Conservation (phyloP, 352 stramenopile species). For the Pythium vanterpoolii region DNA sequence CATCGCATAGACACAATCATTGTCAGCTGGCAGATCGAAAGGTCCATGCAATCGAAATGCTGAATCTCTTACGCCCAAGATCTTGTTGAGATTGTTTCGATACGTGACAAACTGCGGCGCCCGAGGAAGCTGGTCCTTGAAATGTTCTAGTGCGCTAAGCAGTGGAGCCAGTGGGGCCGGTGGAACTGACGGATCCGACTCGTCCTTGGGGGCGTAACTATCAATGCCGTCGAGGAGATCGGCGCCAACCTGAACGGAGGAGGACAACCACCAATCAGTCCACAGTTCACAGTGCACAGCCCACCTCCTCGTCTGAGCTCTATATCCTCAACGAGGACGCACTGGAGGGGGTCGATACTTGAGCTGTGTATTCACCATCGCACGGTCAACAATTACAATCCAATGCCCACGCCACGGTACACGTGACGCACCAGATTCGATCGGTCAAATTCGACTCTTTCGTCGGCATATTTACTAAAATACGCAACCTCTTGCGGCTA, state of each 20-base stretch:
- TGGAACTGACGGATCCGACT: slow-evolving; percentile 35
- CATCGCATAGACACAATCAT: background rate
- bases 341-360: slow-evolving; percentile 26
- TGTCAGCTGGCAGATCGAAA: background rate
- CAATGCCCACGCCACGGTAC: background rate
- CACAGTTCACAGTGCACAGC: background rate
- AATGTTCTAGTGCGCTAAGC: slow-evolving; percentile 41
- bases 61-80: slow-evolving; percentile 49
- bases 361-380: background rate
- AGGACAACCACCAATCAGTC: background rate
- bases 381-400: background rate
- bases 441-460: slow-evolving; percentile 46
- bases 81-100: slow-evolving; percentile 84
- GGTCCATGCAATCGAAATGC: background rate
- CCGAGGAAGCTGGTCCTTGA: slow-evolving; percentile 28
- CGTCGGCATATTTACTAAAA: slow-evolving; percentile 57
- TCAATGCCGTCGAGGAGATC: slow-evolving; percentile 66
- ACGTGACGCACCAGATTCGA: slow-evolving; percentile 47
- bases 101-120: slow-evolving; percentile 61
- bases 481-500: slow-evolving; percentile 61
- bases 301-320: background rate
- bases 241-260: slow-evolving; percentile 32
- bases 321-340: background rate
- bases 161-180: slow-evolving; percentile 53
- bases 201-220: slow-evolving; percentile 44